Percentiles rank a stretch among this genome's conserved stretches.
Conservation (phyloP, 2,329 filamentous ascomycete genomes). For the Microcera coccophila region DNA sequence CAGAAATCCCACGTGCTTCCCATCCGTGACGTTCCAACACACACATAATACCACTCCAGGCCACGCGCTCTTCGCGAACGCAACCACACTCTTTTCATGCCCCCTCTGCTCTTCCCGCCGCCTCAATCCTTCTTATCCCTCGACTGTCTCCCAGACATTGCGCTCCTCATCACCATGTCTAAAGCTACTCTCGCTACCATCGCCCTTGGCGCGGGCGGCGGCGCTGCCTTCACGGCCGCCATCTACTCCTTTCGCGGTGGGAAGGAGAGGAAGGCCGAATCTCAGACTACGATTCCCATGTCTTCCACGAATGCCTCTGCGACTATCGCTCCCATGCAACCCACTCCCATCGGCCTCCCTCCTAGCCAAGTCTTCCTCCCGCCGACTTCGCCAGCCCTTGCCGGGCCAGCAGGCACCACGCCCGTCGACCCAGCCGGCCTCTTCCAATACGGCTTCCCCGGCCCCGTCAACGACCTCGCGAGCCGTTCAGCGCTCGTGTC, state of each 20-base stretch:
- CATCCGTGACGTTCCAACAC: not conserved
- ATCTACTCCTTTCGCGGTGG: slow-evolving; percentile 58
- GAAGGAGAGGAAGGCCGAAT: slow-evolving; percentile 40
- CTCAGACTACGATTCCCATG: slow-evolving; percentile 30
- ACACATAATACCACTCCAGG: not conserved
- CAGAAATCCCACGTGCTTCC: not conserved
- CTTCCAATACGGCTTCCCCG: slow-evolving; percentile 87
- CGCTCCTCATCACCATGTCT: slow-evolving; percentile 56
- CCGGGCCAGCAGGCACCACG: slow-evolving; percentile 32
- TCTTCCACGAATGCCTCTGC: slow-evolving; percentile 27
- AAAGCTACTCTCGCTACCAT: slow-evolving; percentile 73
- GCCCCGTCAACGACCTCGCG: slow-evolving; percentile 79
- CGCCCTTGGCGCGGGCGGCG: slow-evolving; percentile 71
- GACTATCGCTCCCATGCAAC: slow-evolving; percentile 26
- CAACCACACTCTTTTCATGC: not conserved
- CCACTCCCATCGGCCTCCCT: slow-evolving; percentile 43
- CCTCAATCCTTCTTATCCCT: slow-evolving; percentile 1
- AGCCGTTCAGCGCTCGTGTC: slow-evolving; percentile 74
- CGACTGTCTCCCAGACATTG: not conserved
- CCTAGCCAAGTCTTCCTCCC: slow-evolving; percentile 53
- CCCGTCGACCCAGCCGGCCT: slow-evolving; percentile 72
- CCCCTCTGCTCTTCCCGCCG: not conserved
- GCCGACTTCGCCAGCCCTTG: slow-evolving; percentile 26
- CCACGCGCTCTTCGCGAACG: not conserved
- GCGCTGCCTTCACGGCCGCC: slow-evolving; percentile 68